phyloP scores from a whole-genome alignment of 2,329 filamentous ascomycete species.

The Microascus cirrosus region DNA sequence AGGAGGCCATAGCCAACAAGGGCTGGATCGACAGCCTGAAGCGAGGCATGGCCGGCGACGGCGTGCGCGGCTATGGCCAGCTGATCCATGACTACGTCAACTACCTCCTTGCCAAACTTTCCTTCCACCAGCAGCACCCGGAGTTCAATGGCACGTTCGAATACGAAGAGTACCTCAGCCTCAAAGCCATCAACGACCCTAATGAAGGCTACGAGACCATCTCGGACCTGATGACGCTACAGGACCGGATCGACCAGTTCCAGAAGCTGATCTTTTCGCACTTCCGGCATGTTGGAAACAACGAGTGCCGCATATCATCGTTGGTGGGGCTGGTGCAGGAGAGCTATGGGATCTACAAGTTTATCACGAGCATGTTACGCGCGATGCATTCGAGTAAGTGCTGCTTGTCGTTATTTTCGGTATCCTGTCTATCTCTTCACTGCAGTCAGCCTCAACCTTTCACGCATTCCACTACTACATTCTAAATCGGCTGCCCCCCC shows the following conservation, averaged over 20 bases:
- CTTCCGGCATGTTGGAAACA: constrained; percentile 83
- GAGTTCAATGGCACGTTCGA: constrained; percentile 99
- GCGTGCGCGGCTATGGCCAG: constrained; percentile 79
- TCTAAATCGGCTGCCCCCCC: too few relatives aligned
- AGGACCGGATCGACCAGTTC: constrained; percentile 97
- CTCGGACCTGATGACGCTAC: constrained; percentile 87
- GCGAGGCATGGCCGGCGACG: constrained; percentile 71
- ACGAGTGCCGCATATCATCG: constrained; percentile 92
- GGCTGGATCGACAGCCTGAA: constrained; percentile 90
- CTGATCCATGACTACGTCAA: constrained; percentile 95
- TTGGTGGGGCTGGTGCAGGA: constrained; percentile 90
- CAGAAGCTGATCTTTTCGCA: constrained; percentile 98
- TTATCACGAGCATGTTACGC: constrained; percentile 97
- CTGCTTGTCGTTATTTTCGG: background rate
- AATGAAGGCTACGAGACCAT: constrained; percentile 98
- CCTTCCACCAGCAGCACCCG: constrained; percentile 92
- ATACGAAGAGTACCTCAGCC: constrained; percentile 96
- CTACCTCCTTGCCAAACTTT: constrained; percentile 86
- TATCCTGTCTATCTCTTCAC: too few relatives aligned
- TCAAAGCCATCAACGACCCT: constrained; percentile 96
- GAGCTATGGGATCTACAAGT: constrained; percentile 99
- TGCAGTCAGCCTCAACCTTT: background rate
- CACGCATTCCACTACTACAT: background rate
- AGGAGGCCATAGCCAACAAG: constrained; percentile 79
- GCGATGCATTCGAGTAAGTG: constrained; percentile 88